These are phyloP conservation scores for Suhomyces ambrosiae DNA, from an alignment of 1,139 yeast genomes.

Conservation along the genomic window DNA sequence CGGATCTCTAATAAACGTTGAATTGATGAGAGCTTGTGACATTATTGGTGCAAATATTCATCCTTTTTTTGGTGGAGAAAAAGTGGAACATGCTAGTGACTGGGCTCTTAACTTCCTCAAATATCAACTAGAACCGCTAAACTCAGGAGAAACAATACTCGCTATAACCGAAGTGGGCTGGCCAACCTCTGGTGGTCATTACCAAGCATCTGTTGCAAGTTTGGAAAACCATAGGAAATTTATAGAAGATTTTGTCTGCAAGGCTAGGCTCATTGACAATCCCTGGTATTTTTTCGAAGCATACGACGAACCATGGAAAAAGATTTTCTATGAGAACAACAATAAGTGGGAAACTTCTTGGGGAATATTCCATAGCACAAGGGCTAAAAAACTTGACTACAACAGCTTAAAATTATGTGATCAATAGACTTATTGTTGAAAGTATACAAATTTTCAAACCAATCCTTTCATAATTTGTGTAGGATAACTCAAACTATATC, in stretches of 20 bases:
- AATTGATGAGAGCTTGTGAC: conserved; percentile 47
- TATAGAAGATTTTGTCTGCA: conserved; percentile 55
- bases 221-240: conserved; percentile 47
- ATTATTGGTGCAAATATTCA: conserved; percentile 66
- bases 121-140: conserved; percentile 41
- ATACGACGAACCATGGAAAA: conserved; percentile 74
- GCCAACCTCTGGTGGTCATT: conserved; percentile 65
- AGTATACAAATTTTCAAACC: background rate
- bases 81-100: conserved; percentile 47
- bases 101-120: conserved; percentile 58
- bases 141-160: conserved; percentile 28
- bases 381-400: conserved; percentile 27
- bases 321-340: conserved; percentile 48
- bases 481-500: too few relatives aligned
- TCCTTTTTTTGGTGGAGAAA: conserved; percentile 68
- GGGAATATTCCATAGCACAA: conserved; percentile 59
- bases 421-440: background rate
- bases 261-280: conserved; percentile 33
- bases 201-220: conserved; percentile 50
- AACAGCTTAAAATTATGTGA: background rate
- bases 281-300: conserved; percentile 73
- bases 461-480: too few relatives aligned
- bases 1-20: conserved; percentile 45
- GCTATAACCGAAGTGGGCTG: conserved; percentile 69
- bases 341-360: conserved; percentile 70